Evolutionary conservation across 2,329 filamentous ascomycete genomes (phyloP).

Genomic region (Teratosphaeria destructans): DNA sequence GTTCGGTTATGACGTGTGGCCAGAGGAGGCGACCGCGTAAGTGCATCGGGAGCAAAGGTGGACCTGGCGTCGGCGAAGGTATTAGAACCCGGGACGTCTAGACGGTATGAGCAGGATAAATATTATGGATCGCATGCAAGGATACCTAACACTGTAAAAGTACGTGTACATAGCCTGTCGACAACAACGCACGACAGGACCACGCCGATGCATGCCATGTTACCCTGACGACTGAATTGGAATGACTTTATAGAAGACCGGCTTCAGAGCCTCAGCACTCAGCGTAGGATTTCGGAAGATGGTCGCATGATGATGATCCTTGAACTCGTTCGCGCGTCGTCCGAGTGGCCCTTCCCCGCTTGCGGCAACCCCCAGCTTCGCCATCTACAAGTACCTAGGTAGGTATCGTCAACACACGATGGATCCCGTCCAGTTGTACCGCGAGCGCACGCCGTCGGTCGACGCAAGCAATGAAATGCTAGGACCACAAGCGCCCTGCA

Average conservation of each 20-base stretch:
- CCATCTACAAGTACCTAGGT: no score
- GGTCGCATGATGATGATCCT: not conserved
- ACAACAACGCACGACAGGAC: not conserved
- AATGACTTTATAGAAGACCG: not conserved
- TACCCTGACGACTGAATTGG: not conserved
- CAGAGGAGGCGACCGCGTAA: conserved; percentile 24
- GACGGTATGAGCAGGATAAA: not conserved
- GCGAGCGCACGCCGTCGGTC: not conserved
- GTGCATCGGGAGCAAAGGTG: not conserved
- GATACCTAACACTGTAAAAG: not conserved
- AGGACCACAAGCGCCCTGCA: not conserved
- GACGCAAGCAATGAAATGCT: not conserved
- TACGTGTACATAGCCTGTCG: not conserved
- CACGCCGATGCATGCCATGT: not conserved
- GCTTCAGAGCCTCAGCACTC: not conserved
- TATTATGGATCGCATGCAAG: not conserved
- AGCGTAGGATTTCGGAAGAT: not conserved
- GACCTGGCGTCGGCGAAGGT: not conserved
- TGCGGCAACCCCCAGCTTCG: no score
- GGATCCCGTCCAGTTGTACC: no score
- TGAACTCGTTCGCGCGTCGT: no score
- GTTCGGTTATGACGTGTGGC: conserved; percentile 59
- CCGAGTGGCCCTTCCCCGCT: no score
- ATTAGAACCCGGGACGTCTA: not conserved
- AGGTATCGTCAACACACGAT: no score